Percentiles rank a stretch among this genome's conserved stretches.
Conservation (phyloP, 345 rosid species). For the Pseudoturritis turrita region DNA sequence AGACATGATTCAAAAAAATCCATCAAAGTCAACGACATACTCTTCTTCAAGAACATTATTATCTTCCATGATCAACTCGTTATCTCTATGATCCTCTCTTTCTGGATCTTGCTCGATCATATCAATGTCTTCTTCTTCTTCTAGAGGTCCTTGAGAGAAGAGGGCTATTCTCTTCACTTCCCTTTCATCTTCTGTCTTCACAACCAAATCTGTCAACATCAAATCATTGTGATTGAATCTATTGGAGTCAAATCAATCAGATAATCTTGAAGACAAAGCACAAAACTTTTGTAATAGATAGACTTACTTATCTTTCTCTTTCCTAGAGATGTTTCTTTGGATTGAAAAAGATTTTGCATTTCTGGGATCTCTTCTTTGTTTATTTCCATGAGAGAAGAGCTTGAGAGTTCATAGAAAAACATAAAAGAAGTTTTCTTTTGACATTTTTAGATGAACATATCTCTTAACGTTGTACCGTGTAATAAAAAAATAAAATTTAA, state of each 20-base stretch:
- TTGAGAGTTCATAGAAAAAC: constrained; percentile 4
- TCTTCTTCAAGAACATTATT: neutral
- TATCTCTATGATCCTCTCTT: constrained; percentile 4
- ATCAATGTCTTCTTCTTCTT: constrained; percentile 22
- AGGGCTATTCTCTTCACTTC: constrained; percentile 19
- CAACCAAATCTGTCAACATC: constrained; percentile 8
- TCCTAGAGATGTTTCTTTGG: neutral
- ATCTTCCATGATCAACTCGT: constrained; percentile 22
- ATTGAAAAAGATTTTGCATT: neutral
- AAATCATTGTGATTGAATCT: neutral
- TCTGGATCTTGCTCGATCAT: constrained; percentile 8
- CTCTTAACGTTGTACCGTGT: neutral
- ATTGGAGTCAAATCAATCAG: neutral
- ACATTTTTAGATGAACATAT: neutral
- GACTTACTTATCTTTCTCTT: constrained; percentile 31
- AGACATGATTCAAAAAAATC: constrained; percentile 23
- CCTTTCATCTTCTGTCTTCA: constrained; percentile 12
- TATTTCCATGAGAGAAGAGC: constrained; percentile 16
- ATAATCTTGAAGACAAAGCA: neutral
- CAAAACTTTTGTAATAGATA: neutral
- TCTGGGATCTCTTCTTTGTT: neutral
- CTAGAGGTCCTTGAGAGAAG: constrained; percentile 4
- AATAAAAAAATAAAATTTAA: neutral
- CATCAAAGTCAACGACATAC: constrained; percentile 26
- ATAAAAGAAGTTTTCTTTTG: neutral